A percentile compares a stretch with the other conserved stretches of the same genome.
These are phyloP conservation scores for Gautieria morchelliformis DNA, from an alignment of 768 basidiomycete genomes.

Conservation along the genomic window DNA sequence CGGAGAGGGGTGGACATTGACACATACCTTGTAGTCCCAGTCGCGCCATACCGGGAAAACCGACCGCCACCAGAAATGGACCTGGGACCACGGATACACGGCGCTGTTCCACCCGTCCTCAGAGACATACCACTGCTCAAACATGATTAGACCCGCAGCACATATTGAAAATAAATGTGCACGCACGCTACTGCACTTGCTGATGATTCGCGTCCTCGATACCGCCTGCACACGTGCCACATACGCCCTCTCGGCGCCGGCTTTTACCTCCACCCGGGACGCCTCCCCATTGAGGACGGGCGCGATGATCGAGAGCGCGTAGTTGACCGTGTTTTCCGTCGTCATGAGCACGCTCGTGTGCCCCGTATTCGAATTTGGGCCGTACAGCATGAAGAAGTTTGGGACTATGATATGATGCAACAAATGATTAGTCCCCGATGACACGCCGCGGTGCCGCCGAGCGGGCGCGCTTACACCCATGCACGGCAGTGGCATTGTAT, in stretches of 20 bases:
- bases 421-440: neutral
- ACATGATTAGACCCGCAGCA: neutral
- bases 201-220: slow-evolving; percentile 10
- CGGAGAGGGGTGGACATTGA: neutral
- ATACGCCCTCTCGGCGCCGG: slow-evolving; percentile 10
- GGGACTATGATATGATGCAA: neutral
- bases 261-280: slow-evolving; percentile 14
- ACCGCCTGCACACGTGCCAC: slow-evolving; percentile 7
- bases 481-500: slow-evolving; percentile 6
- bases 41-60: neutral
- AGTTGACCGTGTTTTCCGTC: neutral
- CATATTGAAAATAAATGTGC: neutral
- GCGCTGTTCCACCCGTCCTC: slow-evolving; percentile 1
- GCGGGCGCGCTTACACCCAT: neutral
- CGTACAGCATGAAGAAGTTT: slow-evolving; percentile 7
- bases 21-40: neutral
- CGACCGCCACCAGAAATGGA: slow-evolving; percentile 1
- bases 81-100: slow-evolving; percentile 2
- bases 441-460: neutral
- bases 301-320: slow-evolving; percentile 8
- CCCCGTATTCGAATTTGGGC: neutral
- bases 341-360: neutral
- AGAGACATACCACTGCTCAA: neutral
- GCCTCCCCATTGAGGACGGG: slow-evolving; percentile 8
- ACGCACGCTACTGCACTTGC: neutral